Conservation (phyloP, 495 filamentous ascomycete species). For the Pseudomonodictys pantanalensis region DNA sequence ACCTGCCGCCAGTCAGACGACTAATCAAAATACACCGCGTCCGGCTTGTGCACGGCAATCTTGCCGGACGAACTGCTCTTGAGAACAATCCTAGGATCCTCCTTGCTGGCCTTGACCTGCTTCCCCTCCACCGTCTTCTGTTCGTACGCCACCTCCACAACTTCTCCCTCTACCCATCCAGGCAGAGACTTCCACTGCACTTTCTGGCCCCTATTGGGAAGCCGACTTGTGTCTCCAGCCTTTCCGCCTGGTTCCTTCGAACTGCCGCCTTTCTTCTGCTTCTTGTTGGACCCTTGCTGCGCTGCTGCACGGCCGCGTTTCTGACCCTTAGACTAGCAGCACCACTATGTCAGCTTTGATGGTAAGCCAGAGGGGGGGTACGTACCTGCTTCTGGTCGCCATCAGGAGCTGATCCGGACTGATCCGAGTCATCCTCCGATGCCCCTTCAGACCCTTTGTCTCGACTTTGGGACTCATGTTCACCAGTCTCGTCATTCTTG, state of each 20-base stretch:
- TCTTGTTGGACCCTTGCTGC: slow-evolving; percentile 29
- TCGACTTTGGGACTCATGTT: too few relatives aligned
- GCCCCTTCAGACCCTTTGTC: slow-evolving; percentile 16
- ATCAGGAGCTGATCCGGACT: slow-evolving; percentile 35
- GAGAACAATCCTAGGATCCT: slow-evolving; percentile 40
- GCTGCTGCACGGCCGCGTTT: slow-evolving; percentile 36
- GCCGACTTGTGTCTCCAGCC: slow-evolving; percentile 36
- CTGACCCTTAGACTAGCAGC: slow-evolving; percentile 15
- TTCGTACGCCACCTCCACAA: slow-evolving; percentile 36
- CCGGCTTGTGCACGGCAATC: slow-evolving; percentile 39
- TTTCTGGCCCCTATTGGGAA: slow-evolving; percentile 39
- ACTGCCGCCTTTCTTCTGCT: slow-evolving; percentile 34
- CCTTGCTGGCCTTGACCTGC: slow-evolving; percentile 36
- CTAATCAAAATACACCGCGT: slow-evolving; percentile 42
- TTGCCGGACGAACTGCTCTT: slow-evolving; percentile 38
- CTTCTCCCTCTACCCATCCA: slow-evolving; percentile 40
- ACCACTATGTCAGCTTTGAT: too few relatives aligned
- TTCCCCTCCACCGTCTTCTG: slow-evolving; percentile 39
- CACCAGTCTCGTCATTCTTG: too few relatives aligned
- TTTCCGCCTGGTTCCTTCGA: slow-evolving; percentile 8
- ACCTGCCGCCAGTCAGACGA: background rate
- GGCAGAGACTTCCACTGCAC: slow-evolving; percentile 39
- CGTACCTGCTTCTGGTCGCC: background rate
- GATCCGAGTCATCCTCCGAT: slow-evolving; percentile 22
- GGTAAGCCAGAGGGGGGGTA: too few relatives aligned